Percentiles rank a stretch among this genome's conserved stretches.
These are phyloP conservation scores for Pseudogymnoascus sp. DNA, from an alignment of 2,329 filamentous ascomycete genomes.

Conservation along the genomic window DNA sequence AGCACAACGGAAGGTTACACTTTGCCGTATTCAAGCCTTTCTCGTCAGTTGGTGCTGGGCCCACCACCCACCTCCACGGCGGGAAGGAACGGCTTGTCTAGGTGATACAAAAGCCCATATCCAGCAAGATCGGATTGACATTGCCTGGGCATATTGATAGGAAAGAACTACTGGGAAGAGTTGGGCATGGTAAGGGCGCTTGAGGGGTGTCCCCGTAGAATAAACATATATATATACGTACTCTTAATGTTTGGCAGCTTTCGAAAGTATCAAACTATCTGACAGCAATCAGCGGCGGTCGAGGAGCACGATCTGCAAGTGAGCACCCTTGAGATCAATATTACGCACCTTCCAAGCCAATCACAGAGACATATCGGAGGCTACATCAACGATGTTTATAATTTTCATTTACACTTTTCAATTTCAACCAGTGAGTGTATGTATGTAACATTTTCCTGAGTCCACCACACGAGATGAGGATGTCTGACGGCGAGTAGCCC, in stretches of 20 bases:
- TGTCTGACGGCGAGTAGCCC: conserved; percentile 1
- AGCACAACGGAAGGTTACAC: neutral
- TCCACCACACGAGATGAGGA: conserved; percentile 4
- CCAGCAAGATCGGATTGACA: conserved; percentile 23
- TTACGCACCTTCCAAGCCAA: neutral
- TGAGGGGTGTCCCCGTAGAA: neutral
- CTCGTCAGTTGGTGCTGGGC: neutral
- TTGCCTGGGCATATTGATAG: conserved; percentile 22
- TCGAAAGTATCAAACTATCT: neutral
- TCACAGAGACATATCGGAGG: neutral
- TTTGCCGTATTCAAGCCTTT: neutral
- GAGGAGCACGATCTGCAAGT: neutral
- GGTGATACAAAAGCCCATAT: neutral
- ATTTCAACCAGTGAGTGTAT: conserved; percentile 8
- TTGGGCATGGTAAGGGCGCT: conserved; percentile 26
- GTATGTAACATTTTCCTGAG: conserved; percentile 5
- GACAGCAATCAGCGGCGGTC: neutral
- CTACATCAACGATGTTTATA: neutral
- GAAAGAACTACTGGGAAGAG: conserved; percentile 27
- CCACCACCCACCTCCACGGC: neutral
- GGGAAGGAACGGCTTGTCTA: neutral
- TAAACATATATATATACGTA: neutral
- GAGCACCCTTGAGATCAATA: neutral
- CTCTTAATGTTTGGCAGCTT: neutral
- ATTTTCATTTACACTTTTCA: conserved; percentile 7